Conservation (phyloP, 306 rosid species). For the Cyclanthera cordifolia region DNA sequence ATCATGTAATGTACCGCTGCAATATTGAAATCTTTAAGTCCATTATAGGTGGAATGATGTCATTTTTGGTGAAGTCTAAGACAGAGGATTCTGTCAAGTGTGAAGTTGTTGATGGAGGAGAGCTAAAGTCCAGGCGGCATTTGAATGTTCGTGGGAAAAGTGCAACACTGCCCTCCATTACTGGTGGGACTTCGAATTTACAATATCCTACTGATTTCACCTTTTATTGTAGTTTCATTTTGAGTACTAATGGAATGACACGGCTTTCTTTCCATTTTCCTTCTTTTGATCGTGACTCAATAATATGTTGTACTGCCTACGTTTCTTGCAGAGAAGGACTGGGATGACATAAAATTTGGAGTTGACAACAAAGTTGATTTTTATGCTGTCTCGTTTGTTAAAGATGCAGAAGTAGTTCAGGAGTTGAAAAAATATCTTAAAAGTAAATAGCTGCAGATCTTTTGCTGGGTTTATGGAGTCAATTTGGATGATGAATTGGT, state of each 20-base stretch:
- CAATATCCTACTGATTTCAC: not conserved
- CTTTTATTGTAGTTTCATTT: not conserved
- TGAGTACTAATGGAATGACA: not conserved
- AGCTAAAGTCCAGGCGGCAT: slow-evolving; percentile 83
- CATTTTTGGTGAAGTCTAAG: slow-evolving; percentile 70
- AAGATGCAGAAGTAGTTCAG: slow-evolving; percentile 90
- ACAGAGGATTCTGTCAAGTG: slow-evolving; percentile 76
- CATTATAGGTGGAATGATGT: slow-evolving; percentile 91
- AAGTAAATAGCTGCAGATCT: slow-evolving; percentile 29
- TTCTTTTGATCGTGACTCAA: not conserved
- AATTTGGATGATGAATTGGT: not conserved
- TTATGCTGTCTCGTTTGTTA: slow-evolving; percentile 98
- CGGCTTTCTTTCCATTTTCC: not conserved
- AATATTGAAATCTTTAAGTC: slow-evolving; percentile 21
- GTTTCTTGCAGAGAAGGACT: slow-evolving; percentile 83
- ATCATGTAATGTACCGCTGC: not conserved
- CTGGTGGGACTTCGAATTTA: slow-evolving; percentile 43
- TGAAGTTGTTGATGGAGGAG: slow-evolving; percentile 98
- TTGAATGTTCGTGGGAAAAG: slow-evolving; percentile 96
- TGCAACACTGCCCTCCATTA: slow-evolving; percentile 94
- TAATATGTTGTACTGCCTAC: not conserved
- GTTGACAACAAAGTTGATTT: slow-evolving; percentile 93
- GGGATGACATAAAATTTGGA: slow-evolving; percentile 99
- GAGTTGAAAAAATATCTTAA: slow-evolving; percentile 81
- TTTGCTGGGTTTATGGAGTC: not conserved